Evolutionary conservation across 176 grass and related monocot species (phyloP), one percentile per base, ranked within the genome.

Genomic region (Poa pratensis): DNA sequence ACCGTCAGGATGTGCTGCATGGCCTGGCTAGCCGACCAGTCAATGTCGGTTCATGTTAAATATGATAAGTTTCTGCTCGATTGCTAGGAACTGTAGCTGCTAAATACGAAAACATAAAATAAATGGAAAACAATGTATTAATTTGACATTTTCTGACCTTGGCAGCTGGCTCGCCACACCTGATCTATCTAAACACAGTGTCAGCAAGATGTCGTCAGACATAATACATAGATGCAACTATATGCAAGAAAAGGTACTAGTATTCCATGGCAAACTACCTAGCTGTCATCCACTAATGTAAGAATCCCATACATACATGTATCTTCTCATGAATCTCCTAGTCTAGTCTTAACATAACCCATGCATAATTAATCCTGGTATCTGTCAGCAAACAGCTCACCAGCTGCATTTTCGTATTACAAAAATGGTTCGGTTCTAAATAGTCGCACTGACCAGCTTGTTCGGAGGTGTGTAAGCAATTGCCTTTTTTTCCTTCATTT

Each of bases 351-450:
- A 73, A 49, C 14, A 62, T 74, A 81, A 27, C 8, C 9, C 19
- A n/a, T 3, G 9, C 59, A 48, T 9, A 28, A 63, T 30, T 65
- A 64, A 64, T 48, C 22, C 4, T 18, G 9, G 14, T 10, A 13
- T 45, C n/a, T 45, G 51, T 82, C 66, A 59, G 51, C 35, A 73
- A 46, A 73, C 68, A 73, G 52, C 52, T 74, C 67, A 73, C 5
- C 35, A 43, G 8, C 3, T 61, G 37, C 37, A 61, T 45, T 71
- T 24, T 71, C 0, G 18, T 58, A 82, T 18, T 40, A 1, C 18
- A 37, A 26, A 59, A 62, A 48, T 22, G 3, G 17, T 66, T 66
- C 2, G 15, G 63, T 66, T 34, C 34, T 35, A 35, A 35, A 35
- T 35, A 4, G 34, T 35, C 34, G 34, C 34, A 35, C 34, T 35